Base-by-base conservation (phyloP, 1,284 basidiomycete genomes). In the Chalciporus sp. region DNA sequence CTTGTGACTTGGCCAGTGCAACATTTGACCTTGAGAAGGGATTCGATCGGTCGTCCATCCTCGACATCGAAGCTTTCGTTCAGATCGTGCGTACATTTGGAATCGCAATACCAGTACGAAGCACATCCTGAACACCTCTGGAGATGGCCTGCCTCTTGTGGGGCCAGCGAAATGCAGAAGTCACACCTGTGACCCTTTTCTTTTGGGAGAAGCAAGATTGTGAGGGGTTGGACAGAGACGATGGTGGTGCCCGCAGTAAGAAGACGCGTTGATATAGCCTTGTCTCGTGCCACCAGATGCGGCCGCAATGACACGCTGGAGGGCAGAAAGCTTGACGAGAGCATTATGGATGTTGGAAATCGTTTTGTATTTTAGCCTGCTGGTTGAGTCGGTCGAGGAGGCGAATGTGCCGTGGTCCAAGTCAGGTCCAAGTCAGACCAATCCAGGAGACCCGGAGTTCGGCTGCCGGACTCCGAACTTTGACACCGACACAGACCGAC, bases 91-190 rank as follows among this genome's bases (percentile, higher is more conserved):
- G 70, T 71, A 89, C 87, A 91, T 67, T 74, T 63, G 27, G 70
- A 60, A 58, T 79, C 77, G 62, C 88, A 91, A 62, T 91, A 91
- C 79, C 82, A 90, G 65, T 86, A 89, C 0, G 79, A 77, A 16
- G 76, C 80, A 59, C 87, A 90, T 12, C 83, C 82, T 3, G 80
- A 76, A 60, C 88, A 90, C 62, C 75, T 78, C 50, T 68, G 76
- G 39, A 81, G 65, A 14, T 39, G 53, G 14, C 58, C 62, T 1
- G 47, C 57, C n/a, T 48, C 56, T 27, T 61, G 61, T 20, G 49
- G 51, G 17, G 60, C 60, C 9, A 65, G 52, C 7, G 66, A 65
- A 59, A 83, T 77, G 61, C 88, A 90, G 33, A 71, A 65, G 65
- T 91, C 88, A 59, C 88, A 91, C 55, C 88, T 74, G 17, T 62